Conservation (phyloP, 2,329 filamentous ascomycete species). For the Fusarium irregulare region DNA sequence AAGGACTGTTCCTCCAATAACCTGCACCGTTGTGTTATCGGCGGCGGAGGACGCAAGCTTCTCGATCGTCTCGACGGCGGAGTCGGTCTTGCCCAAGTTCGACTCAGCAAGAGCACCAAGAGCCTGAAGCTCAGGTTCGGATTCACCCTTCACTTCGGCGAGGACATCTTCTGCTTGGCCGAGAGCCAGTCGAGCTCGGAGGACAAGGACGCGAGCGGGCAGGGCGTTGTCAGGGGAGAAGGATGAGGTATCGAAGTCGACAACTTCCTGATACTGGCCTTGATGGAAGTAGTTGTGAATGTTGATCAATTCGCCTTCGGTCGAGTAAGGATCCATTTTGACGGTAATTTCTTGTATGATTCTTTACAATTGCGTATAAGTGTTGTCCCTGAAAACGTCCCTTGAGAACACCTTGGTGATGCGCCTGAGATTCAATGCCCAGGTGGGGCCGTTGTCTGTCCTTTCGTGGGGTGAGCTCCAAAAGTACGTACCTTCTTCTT, state of each 20-base stretch:
- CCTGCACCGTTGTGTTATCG: conserved; percentile 84
- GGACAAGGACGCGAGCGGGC: conserved; percentile 79
- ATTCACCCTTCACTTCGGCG: conserved; percentile 72
- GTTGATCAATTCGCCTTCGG: conserved; percentile 78
- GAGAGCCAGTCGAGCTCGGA: conserved; percentile 85
- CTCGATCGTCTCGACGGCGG: conserved; percentile 72
- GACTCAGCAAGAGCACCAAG: conserved; percentile 80
- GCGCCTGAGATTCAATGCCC: conserved; percentile 36
- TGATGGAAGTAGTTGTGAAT: conserved; percentile 78
- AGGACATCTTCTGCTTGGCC: conserved; percentile 81
- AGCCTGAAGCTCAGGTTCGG: conserved; percentile 79
- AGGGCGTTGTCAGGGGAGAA: conserved; percentile 83
- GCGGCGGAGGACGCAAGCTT: conserved; percentile 73
- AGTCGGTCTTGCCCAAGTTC: conserved; percentile 67
- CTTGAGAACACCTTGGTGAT: conserved; percentile 50
- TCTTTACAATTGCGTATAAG: conserved; percentile 17
- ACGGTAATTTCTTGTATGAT: conserved; percentile 37
- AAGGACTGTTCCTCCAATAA: conserved; percentile 83
- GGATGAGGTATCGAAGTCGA: conserved; percentile 84
- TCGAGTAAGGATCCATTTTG: conserved; percentile 76
- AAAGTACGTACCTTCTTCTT: conserved; percentile 29
- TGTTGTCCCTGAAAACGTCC: conserved; percentile 34
- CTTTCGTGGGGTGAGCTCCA: conserved; percentile 42
- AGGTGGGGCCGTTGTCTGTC: conserved; percentile 46
- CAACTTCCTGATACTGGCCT: conserved; percentile 86